A percentile compares a stretch with the other conserved stretches of the same genome.
Evolutionary conservation across 2,329 filamentous ascomycete genomes (phyloP).

Genomic region (Thyridium curvatum): DNA sequence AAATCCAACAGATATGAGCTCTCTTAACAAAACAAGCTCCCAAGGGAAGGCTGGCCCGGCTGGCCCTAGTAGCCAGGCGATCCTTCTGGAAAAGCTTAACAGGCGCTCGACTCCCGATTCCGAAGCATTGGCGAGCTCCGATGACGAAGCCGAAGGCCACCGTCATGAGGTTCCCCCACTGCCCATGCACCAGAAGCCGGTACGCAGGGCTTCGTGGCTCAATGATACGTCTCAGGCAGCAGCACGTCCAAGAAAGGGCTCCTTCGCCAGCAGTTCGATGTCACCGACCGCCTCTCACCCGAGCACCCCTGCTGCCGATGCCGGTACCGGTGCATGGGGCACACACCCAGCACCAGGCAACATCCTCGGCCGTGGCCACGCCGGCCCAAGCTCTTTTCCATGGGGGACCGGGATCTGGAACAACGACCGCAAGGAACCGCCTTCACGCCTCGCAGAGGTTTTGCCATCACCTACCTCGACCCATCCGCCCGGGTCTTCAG

Average conservation of each 20-base stretch:
- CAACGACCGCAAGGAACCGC: constrained; percentile 68
- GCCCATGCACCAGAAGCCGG: constrained; percentile 51
- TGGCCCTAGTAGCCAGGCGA: constrained; percentile 52
- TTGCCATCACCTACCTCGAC: constrained; percentile 67
- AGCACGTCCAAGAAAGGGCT: constrained; percentile 64
- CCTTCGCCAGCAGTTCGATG: constrained; percentile 70
- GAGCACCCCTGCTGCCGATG: constrained; percentile 68
- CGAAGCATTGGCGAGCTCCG: constrained; percentile 86
- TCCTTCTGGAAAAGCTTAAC: constrained; percentile 69
- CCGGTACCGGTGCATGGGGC: constrained; percentile 45
- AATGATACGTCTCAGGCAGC: constrained; percentile 69
- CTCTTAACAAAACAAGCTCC: constrained; percentile 42
- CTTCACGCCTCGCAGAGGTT: constrained; percentile 67
- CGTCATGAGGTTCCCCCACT: constrained; percentile 44
- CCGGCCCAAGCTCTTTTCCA: constrained; percentile 46
- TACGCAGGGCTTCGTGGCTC: constrained; percentile 75
- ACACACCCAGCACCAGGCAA: constrained; percentile 42
- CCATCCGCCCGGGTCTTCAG: constrained; percentile 36
- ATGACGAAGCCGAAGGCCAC: constrained; percentile 76
- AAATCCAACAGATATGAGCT: constrained; percentile 34
- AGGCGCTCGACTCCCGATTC: constrained; percentile 89
- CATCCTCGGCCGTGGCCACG: constrained; percentile 40
- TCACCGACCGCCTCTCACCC: constrained; percentile 77
- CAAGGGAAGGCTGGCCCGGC: constrained; percentile 45
- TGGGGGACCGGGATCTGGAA: constrained; percentile 86